A percentile compares a stretch with the other conserved stretches of the same genome.
Evolutionary conservation across 140 eudicot species (phyloP).

Genomic region (Oenanthe javanica): DNA sequence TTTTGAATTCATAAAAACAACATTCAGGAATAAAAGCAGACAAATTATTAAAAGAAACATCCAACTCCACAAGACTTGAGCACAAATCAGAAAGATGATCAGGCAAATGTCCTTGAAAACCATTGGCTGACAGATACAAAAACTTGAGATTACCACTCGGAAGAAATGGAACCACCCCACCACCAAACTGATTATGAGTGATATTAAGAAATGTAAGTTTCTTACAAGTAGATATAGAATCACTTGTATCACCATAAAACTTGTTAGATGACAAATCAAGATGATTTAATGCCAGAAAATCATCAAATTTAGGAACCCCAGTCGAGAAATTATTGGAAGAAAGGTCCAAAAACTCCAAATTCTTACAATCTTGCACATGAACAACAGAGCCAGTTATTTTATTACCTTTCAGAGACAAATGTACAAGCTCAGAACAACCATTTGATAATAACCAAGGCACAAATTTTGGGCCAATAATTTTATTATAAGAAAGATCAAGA

Average conservation of each 20-base stretch:
- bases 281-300: constrained; percentile 30
- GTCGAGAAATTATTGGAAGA: constrained; percentile 44
- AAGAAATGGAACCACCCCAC: constrained; percentile 30
- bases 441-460: constrained; percentile 56
- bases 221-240: constrained; percentile 34
- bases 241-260: constrained; percentile 36
- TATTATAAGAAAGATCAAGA: constrained; percentile 66
- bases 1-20: too few relatives aligned
- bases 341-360: constrained; percentile 26
- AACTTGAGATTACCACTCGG: constrained; percentile 33
- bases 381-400: constrained; percentile 22
- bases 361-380: constrained; percentile 22
- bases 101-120: constrained; percentile 37
- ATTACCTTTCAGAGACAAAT: constrained; percentile 41
- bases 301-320: constrained; percentile 30
- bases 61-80: constrained; percentile 36
- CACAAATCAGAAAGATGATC: constrained; percentile 28
- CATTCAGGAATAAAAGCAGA: constrained; percentile 42
- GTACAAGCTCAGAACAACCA: constrained; percentile 36
- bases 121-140: constrained; percentile 33
- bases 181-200: constrained; percentile 40
- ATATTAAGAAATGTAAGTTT: constrained; percentile 46
- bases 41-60: constrained; percentile 45
- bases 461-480: constrained; percentile 37
- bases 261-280: constrained; percentile 65